Percentiles rank a stretch among this genome's conserved stretches.
These are phyloP conservation scores for Hypoxylon sp. DNA, from an alignment of 2,329 filamentous ascomycete genomes.

Conservation along the genomic window DNA sequence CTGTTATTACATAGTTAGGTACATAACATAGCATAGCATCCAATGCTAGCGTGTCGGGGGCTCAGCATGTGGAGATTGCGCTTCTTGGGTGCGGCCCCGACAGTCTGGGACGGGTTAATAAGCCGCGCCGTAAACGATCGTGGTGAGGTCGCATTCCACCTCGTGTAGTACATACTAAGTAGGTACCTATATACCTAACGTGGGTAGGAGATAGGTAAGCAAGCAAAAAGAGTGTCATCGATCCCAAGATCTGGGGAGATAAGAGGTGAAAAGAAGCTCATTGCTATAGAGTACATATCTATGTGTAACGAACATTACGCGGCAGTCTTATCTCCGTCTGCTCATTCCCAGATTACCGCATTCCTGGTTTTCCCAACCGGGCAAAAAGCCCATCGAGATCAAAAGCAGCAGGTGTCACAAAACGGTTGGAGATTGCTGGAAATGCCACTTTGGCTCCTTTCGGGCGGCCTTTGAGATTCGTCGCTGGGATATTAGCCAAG, in stretches of 20 bases:
- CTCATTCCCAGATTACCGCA: not conserved
- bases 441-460: conserved; percentile 12
- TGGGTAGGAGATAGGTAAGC: not conserved
- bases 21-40: not conserved
- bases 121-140: conserved; percentile 19
- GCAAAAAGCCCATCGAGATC: conserved; percentile 22
- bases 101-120: conserved; percentile 33
- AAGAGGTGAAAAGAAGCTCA: not conserved
- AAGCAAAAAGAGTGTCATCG: not conserved
- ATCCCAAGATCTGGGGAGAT: not conserved
- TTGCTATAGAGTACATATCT: conserved; percentile 5
- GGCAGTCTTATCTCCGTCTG: conserved; percentile 15
- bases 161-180: not conserved
- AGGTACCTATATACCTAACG: too few relatives aligned
- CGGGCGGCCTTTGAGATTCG: conserved; percentile 3
- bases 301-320: conserved; percentile 22
- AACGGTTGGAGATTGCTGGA: conserved; percentile 19
- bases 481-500: conserved; percentile 26
- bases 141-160: not conserved
- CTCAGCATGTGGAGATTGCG: not conserved
- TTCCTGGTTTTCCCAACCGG: conserved; percentile 18
- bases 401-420: conserved; percentile 40
- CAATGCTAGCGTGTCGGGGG: not conserved
- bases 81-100: conserved; percentile 19
- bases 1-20: not conserved